Percentiles rank a stretch among this genome's conserved stretches.
These are phyloP conservation scores for Centella asiatica DNA, from an alignment of 129 eudicot species.

Conservation along the genomic window DNA sequence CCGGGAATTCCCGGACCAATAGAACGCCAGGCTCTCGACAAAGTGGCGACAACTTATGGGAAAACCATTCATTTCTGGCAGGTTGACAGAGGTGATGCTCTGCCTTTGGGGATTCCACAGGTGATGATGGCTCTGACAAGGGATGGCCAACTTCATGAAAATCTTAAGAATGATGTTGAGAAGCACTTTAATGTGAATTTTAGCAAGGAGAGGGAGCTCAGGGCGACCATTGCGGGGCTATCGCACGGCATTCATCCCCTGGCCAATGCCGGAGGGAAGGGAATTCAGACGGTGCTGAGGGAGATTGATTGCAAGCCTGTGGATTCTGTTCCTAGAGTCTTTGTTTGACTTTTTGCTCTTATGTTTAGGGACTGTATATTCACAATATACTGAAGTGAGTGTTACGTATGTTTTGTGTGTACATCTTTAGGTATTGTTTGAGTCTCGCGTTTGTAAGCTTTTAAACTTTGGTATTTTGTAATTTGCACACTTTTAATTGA, in stretches of 20 bases:
- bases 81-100: constrained; percentile 61
- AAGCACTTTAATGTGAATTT: constrained; percentile 39
- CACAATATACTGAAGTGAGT: too few species aligned
- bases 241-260: constrained; percentile 62
- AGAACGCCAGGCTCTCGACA: constrained; percentile 67
- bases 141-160: constrained; percentile 62
- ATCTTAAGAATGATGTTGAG: constrained; percentile 46
- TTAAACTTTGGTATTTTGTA: too few species aligned
- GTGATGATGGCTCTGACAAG: constrained; percentile 90
- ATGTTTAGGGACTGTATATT: too few species aligned
- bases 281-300: constrained; percentile 62
- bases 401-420: too few species aligned
- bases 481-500: too few species aligned
- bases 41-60: constrained; percentile 70
- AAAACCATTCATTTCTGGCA: constrained; percentile 90
- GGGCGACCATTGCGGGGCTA: constrained; percentile 59
- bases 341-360: constrained; percentile 32
- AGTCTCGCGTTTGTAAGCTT: too few species aligned
- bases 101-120: constrained; percentile 79
- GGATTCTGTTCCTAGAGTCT: constrained; percentile 50
- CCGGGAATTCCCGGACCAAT: constrained; percentile 79
- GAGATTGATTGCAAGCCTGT: constrained; percentile 71
- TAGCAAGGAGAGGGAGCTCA: constrained; percentile 51
- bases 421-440: too few species aligned
- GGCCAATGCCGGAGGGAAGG: constrained; percentile 66